phyloP scores from a whole-genome alignment of 345 rosid genomes.

The Melaleuca quinquenervia region DNA sequence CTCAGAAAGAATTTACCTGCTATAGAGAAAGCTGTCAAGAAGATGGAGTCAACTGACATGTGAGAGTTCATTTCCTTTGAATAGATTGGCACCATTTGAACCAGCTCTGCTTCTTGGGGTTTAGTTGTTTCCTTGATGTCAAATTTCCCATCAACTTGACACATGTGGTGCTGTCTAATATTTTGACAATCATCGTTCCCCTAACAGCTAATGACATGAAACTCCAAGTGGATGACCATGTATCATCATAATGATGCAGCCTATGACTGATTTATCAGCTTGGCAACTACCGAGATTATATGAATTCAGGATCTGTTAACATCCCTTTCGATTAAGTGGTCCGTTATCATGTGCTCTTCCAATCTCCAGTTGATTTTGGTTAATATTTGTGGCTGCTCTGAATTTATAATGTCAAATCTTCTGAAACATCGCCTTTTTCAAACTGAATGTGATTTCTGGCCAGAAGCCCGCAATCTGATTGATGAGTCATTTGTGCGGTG shows the following conservation, averaged over 20 bases:
- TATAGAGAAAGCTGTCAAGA: constrained; percentile 57
- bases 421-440: neutral
- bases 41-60: constrained; percentile 41
- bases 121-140: neutral
- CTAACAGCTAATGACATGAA: too few species aligned
- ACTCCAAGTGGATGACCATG: neutral
- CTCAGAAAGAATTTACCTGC: constrained; percentile 53
- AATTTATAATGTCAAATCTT: neutral
- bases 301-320: neutral
- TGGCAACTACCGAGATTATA: neutral
- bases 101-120: neutral
- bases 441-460: neutral
- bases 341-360: neutral
- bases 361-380: neutral
- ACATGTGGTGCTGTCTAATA: neutral
- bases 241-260: neutral
- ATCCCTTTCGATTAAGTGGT: neutral
- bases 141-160: neutral
- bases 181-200: neutral
- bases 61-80: neutral
- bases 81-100: neutral
- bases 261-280: neutral
- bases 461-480: neutral
- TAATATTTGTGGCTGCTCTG: neutral
- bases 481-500: neutral